Base-by-base conservation (phyloP, 345 rosid species). In the Triadica sebifera region DNA sequence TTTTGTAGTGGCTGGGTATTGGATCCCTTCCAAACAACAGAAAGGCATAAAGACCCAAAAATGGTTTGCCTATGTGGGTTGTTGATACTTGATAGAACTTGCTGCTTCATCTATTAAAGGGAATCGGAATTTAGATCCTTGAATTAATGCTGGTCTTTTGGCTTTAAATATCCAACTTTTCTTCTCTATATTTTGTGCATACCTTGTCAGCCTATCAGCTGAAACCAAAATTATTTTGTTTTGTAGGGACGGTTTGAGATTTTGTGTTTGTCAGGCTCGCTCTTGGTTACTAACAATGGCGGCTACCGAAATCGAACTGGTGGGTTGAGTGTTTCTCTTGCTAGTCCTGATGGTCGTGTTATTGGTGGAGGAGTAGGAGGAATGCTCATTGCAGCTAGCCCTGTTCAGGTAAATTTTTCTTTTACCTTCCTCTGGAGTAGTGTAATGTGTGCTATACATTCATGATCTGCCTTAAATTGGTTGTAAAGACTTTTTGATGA, bases 341-440 rank as follows among this genome's bases (percentile, higher is more conserved):
- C 98, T 63, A 90, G 97, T 76, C 94, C 98, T 0, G 97, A 93
- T 74, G 99, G 99, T 13, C 94, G 88, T 24, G 94, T 95, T 78
- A 87, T 95, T 70, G 99, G 99, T 19, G 99, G 99, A 74, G 92
- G 91, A 41, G 91, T 93, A 59, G 92, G 96, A 22, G 99, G 97
- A 51, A 82, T 91, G 85, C 96, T 95, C 59, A 89, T 93, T 71
- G 98, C 99, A 22, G 98, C 94, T 45, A 87, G 88, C 71, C 89
- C 90, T 65, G 94, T 93, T 81, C 99, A 95, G 97, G 98, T 92
- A 75, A 67, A 29, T 49, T 51, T 59, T 37, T 8, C 52, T 60
- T 70, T 46, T 37, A 29, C 43, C 68, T 6, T 5, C 60, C 53
- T 16, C 22, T 29, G 4, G 43, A 8, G 43, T 12, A 22, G 29